Conservation (phyloP, 495 filamentous ascomycete species). For the Podospora comata region DNA sequence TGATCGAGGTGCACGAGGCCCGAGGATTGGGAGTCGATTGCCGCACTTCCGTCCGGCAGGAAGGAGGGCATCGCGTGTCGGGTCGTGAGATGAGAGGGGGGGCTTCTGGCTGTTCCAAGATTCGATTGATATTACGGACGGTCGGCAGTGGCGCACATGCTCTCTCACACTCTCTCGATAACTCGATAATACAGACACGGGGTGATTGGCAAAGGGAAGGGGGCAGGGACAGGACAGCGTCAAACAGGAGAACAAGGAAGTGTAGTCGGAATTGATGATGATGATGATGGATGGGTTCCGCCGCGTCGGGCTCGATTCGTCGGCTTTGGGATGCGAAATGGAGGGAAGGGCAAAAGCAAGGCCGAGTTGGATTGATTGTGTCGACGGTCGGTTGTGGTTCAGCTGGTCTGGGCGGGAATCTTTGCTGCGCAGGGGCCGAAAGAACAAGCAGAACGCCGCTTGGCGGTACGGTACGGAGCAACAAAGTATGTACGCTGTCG, state of each 20-base stretch:
- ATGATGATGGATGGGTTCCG: not conserved
- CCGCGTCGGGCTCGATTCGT: not conserved
- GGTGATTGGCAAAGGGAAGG: not conserved
- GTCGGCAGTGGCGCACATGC: constrained; percentile 25
- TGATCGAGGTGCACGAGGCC: constrained; percentile 35
- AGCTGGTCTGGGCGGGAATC: constrained; percentile 7
- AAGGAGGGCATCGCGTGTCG: constrained; percentile 56
- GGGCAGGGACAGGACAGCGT: not conserved
- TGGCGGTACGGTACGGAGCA: not conserved
- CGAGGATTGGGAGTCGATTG: constrained; percentile 43
- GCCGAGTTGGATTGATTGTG: not conserved
- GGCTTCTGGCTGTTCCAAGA: constrained; percentile 11
- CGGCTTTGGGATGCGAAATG: not conserved
- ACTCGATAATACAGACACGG: not conserved
- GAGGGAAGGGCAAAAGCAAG: not conserved
- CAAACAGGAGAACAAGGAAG: not conserved
- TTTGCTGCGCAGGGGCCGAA: not conserved
- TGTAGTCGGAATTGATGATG: not conserved
- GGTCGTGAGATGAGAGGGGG: constrained; percentile 15
- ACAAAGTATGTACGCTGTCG: not conserved
- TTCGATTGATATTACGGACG: constrained; percentile 15
- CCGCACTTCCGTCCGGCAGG: constrained; percentile 49
- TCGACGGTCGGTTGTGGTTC: not conserved
- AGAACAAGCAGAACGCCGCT: constrained; percentile 4
- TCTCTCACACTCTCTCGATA: constrained; percentile 5